Base-by-base conservation (phyloP, 106 monocot species). In the Apostasia shenzhenica region DNA sequence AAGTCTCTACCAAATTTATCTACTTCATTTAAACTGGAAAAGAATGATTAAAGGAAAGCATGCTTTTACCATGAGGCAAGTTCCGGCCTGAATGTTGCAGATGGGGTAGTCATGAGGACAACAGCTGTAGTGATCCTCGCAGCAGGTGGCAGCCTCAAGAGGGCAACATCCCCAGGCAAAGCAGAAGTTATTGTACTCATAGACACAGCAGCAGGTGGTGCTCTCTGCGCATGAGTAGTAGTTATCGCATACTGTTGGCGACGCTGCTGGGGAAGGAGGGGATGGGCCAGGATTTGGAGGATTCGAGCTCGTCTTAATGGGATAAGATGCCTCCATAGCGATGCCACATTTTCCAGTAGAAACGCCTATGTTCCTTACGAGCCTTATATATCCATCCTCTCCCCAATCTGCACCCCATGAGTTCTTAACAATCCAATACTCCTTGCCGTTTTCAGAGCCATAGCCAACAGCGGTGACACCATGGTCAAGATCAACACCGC, bases 351-450 rank as follows among this genome's bases (percentile, higher is more conserved):
- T 39, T 7, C 59, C 63, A 14, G 2, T 8, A 2, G 45, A 3
- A 2, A 48, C 13, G 1, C 39, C 52, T 4, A 83, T 49, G 57
- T 82, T 76, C 5, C 88, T 85, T 45, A 78, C 71, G 64, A 92
- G 73, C 72, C 78, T 77, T 8, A 85, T 65, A 55, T 85, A 92
- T 2, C 92, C 88, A 1, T 5, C 4, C 75, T 88, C 88, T 9
- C 88, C 88, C 92, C 88, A 92, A 0, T 14, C 12, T 1, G 9
- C 8, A 12, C 83, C 87, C 92, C 92, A 92, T 1, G 88, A 88
- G 78, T 92, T 92, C 72, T 55, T 92, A 0, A 92, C 80, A 42
- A 92, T 82, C 91, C 91, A 92, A 63, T 83, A 92, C 44, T 82
- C 85, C 65, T 68, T 79, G 51, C 82, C 82, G 5, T 85, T 66